Conservation (phyloP, 768 basidiomycete species). For the Mycena albidolilacea region DNA sequence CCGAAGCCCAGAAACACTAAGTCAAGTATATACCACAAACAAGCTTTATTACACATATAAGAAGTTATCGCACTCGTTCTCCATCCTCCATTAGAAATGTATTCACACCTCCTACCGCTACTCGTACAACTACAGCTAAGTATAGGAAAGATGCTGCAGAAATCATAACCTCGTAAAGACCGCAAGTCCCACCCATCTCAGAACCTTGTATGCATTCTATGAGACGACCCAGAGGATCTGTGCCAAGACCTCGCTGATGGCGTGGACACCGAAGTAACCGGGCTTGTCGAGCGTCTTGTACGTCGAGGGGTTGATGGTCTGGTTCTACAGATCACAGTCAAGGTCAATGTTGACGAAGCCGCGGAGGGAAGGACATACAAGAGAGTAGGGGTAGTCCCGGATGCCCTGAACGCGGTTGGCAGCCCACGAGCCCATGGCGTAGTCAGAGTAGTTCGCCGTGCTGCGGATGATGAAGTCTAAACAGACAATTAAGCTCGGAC, state of each 20-base stretch:
- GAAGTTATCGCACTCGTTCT: not conserved
- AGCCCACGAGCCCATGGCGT: slow-evolving; percentile 96
- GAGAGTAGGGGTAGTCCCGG: slow-evolving; percentile 90
- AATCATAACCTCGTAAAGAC: slow-evolving; percentile 23
- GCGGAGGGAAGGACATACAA: slow-evolving; percentile 53
- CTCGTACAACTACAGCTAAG: slow-evolving; percentile 22
- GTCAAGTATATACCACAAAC: too few relatives aligned
- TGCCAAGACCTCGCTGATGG: slow-evolving; percentile 97
- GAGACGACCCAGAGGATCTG: slow-evolving; percentile 87
- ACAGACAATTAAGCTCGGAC: slow-evolving; percentile 4
- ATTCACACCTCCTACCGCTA: slow-evolving; percentile 15
- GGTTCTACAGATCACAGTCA: slow-evolving; percentile 55
- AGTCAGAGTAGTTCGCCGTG: slow-evolving; percentile 81
- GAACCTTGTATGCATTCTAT: slow-evolving; percentile 18
- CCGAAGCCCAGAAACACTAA: too few relatives aligned
- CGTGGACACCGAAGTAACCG: slow-evolving; percentile 95
- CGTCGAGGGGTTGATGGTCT: slow-evolving; percentile 86
- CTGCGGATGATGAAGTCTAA: slow-evolving; percentile 87
- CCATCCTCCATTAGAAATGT: slow-evolving; percentile 6
- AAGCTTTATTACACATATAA: too few relatives aligned
- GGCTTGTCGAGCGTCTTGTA: slow-evolving; percentile 96
- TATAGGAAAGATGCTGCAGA: not conserved
- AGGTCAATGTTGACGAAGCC: not conserved
- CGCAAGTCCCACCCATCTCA: slow-evolving; percentile 7
- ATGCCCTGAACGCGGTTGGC: slow-evolving; percentile 84